Evolutionary conservation across 805 yeast genomes (phyloP).

Genomic region (Pichia cephalocereana): DNA sequence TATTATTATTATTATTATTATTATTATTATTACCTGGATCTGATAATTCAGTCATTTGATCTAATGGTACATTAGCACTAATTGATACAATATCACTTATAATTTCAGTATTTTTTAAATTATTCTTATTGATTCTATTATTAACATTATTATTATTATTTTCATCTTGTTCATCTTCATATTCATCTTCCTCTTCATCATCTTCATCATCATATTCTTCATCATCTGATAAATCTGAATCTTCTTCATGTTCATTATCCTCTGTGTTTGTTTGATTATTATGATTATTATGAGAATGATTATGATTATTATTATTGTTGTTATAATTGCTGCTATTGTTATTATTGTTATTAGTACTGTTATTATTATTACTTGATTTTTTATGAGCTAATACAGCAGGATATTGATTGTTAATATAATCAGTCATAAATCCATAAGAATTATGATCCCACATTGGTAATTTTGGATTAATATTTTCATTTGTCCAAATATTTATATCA

Average conservation of each 20-base stretch:
- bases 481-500: conserved; percentile 13
- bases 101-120: conserved; percentile 1
- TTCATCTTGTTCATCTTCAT: conserved; percentile 15
- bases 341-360: no score
- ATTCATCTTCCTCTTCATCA: conserved; percentile 6
- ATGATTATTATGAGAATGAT: no score
- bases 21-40: conserved; percentile 9
- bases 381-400: conserved; percentile 11
- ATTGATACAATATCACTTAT: conserved; percentile 5
- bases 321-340: conserved; percentile 11
- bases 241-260: conserved; percentile 24
- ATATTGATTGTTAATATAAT: conserved; percentile 19
- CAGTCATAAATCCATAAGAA: conserved; percentile 26
- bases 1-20: conserved; percentile 3
- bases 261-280: no score
- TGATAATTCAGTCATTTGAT: neutral
- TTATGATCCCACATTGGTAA: conserved; percentile 24
- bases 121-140: conserved; percentile 10
- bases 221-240: conserved; percentile 9
- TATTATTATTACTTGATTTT: neutral
- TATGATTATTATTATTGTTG: conserved; percentile 22
- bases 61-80: conserved; percentile 3
- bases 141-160: conserved; percentile 15
- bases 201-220: conserved; percentile 28
- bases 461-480: conserved; percentile 11